A percentile compares a stretch with the other conserved stretches of the same genome.
Evolutionary conservation across 371 early-diverging fungal genomes (phyloP).

Genomic region (Zopfochytrium polystomum): DNA sequence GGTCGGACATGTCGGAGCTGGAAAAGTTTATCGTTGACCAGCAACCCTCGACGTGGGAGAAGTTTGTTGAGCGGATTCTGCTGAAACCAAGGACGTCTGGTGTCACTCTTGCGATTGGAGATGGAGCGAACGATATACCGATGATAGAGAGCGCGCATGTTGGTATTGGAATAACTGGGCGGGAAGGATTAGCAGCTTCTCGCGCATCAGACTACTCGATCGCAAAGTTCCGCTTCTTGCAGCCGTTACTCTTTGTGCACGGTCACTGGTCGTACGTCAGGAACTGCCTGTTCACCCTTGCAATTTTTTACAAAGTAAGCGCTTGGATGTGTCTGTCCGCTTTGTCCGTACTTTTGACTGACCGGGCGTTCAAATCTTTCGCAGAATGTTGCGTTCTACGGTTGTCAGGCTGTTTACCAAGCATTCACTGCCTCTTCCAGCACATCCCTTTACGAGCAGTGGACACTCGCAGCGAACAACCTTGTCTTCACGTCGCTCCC

Average conservation of each 20-base stretch:
- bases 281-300: slow-evolving; percentile 77
- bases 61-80: no score
- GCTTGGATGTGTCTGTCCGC: no score
- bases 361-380: slow-evolving; percentile 24
- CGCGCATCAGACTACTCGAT: slow-evolving; percentile 96
- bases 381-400: slow-evolving; percentile 44
- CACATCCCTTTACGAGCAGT: slow-evolving; percentile 88
- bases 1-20: no score
- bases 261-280: slow-evolving; percentile 93
- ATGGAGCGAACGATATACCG: slow-evolving; percentile 97
- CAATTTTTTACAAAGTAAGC: slow-evolving; percentile 82
- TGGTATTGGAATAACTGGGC: slow-evolving; percentile 91
- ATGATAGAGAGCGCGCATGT: slow-evolving; percentile 98
- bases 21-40: no score
- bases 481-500: slow-evolving; percentile 88
- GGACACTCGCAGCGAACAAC: slow-evolving; percentile 89
- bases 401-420: slow-evolving; percentile 60
- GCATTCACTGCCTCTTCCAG: slow-evolving; percentile 88
- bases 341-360: no score
- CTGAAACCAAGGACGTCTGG: no score
- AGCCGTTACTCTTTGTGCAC: slow-evolving; percentile 86
- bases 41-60: no score
- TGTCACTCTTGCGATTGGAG: no score
- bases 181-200: slow-evolving; percentile 96
- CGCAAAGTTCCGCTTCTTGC: slow-evolving; percentile 86